Evolutionary conservation across 2,329 filamentous ascomycete genomes (phyloP), one percentile per base, ranked within the genome.

Genomic region (Nemania sp.): DNA sequence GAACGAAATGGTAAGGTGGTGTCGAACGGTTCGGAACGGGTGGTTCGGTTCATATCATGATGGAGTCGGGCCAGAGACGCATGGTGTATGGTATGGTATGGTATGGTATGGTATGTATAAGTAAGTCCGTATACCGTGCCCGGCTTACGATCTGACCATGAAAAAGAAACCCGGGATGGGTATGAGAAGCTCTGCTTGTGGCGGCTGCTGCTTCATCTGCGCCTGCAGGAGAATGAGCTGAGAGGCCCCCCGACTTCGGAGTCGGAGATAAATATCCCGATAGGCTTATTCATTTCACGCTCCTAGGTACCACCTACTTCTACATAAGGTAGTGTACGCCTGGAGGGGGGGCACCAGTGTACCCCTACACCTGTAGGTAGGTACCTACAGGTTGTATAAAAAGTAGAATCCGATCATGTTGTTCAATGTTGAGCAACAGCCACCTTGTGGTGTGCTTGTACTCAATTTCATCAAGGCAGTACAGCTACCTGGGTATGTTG

Each of bases 221-320:
- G n/a, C n/a, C n/a, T n/a, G n/a, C n/a, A n/a, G n/a, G n/a, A n/a
- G n/a, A n/a, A n/a, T n/a, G n/a, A n/a, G 34, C 25, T 29, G 25
- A 29, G 50, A 46, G 32, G 25, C 5, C 50, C 34, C 34, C 59
- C 59, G 59, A 58, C 47, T 32, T 62, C 59, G 59, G 59, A 59
- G 59, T 29, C 7, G 25, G 25, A 29, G 3, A 58, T 47, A 62
- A 17, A 17, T 37, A 20, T 17, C 32, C 39, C 54, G 54, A 49
- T 58, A 60, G 54, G 43, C 48, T 29, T 11, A 32, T 40, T 15
- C 17, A 21, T 15, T 25, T 29, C 25, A 7, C 25, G 25, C 25
- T 29, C 3, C 25, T n/a, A n/a, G n/a, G n/a, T n/a, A n/a, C n/a
- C n/a, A n/a, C n/a, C n/a, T n/a, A n/a, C n/a, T n/a, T n/a, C n/a